Evolutionary conservation across 495 filamentous ascomycete genomes (phyloP), one percentile per base, ranked within the genome.

Genomic region (Cercophora samala): DNA sequence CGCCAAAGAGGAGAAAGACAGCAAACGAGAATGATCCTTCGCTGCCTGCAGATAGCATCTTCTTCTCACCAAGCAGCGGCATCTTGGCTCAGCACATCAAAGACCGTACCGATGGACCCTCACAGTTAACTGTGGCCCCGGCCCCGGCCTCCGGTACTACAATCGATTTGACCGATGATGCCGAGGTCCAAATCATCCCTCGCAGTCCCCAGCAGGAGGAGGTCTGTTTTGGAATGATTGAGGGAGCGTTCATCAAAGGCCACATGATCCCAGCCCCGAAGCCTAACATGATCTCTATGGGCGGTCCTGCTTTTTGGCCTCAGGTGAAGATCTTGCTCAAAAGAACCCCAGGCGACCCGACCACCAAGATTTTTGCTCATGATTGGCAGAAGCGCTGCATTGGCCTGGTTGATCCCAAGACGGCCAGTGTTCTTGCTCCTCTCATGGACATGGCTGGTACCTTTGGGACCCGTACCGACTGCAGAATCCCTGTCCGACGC

Each of bases 211-310:
- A 78, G 68, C 72, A 79, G 66, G 59, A 89, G 70, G 88, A 92
- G 70, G 90, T 97, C 25, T 97, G 95, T 78, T 93, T 91, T 73
- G 95, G 95, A 8, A 89, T 88, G 74, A 73, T 97, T 21, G 86
- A 92, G 51, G 82, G 83, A 21, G 88, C 89, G 4, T 88, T 78
- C 61, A 79, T 96, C 65, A 88, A 89, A 52, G 88, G 90, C 21
- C 82, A 87, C 67, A 72, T 78, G 17, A 85, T 96, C 1, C 93
- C 89, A 4, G 79, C 76, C 2, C 85, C 90, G 0, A 89, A 86
- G 67, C 87, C 88, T 2, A 79, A 81, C 18, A 77, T 81, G n/a
- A 81, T 85, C 60, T 76, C 81, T 17, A 69, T 77, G n/a, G 81
- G 87, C 58, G 78, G 79, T 29, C 67, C 76, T 58, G 72, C 29